These are phyloP conservation scores for Fusarium austroafricanum DNA, from an alignment of 2,329 filamentous ascomycete species.

Conservation along the genomic window DNA sequence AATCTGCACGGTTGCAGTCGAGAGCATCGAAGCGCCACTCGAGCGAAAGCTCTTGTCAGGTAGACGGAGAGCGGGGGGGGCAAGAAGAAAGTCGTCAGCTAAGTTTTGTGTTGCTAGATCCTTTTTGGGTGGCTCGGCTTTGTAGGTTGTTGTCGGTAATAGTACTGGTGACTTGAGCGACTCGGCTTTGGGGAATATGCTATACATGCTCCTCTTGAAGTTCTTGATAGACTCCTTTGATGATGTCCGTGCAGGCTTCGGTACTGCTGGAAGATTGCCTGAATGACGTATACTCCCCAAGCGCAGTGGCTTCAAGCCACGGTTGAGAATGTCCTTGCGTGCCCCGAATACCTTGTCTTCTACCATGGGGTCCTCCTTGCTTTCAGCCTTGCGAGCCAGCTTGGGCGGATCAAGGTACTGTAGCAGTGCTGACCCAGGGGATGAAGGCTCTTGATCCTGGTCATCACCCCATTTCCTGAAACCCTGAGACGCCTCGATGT, in stretches of 20 bases:
- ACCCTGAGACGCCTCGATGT: slow-evolving; percentile 13
- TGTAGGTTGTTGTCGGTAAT: slow-evolving; percentile 63
- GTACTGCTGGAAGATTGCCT: slow-evolving; percentile 22
- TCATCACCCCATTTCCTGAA: slow-evolving; percentile 34
- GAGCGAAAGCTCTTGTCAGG: slow-evolving; percentile 57
- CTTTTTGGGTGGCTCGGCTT: slow-evolving; percentile 27
- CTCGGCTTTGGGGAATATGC: slow-evolving; percentile 40
- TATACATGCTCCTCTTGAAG: slow-evolving; percentile 45
- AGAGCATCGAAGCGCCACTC: slow-evolving; percentile 71
- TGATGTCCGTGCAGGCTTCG: slow-evolving; percentile 30
- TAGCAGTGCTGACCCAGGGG: slow-evolving; percentile 15
- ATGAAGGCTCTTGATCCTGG: slow-evolving; percentile 27
- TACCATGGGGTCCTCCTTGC: slow-evolving; percentile 26
- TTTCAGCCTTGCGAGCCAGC: slow-evolving; percentile 19
- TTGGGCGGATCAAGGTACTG: slow-evolving; percentile 22
- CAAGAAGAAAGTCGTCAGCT: slow-evolving; percentile 42
- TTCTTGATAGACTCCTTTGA: slow-evolving; percentile 40
- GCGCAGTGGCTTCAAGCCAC: slow-evolving; percentile 32
- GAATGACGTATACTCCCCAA: slow-evolving; percentile 41
- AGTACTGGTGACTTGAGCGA: slow-evolving; percentile 47
- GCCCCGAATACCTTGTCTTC: slow-evolving; percentile 49
- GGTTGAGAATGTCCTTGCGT: slow-evolving; percentile 36
- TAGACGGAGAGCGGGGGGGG: slow-evolving; percentile 59
- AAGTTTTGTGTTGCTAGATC: slow-evolving; percentile 4
- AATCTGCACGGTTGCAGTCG: slow-evolving; percentile 77